Evolutionary conservation across 768 basidiomycete genomes (phyloP).

Genomic region (Trametes meyenii): DNA sequence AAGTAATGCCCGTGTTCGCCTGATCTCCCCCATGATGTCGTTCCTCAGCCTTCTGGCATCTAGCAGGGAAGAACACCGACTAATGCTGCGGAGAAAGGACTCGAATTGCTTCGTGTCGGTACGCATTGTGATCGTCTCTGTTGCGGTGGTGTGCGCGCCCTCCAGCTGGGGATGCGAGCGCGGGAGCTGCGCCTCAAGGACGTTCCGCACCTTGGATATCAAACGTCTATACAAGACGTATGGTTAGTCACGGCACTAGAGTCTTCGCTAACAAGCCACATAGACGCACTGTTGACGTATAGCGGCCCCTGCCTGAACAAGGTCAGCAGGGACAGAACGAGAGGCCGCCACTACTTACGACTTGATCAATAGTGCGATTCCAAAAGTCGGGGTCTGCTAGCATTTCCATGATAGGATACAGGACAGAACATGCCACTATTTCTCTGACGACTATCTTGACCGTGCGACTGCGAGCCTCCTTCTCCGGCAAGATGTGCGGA

Average conservation of each 20-base stretch:
- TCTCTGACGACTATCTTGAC: slow-evolving; percentile 79
- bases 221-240: slow-evolving; percentile 60
- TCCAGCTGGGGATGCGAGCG: slow-evolving; percentile 48
- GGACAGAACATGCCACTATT: slow-evolving; percentile 76
- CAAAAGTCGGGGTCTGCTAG: slow-evolving; percentile 95
- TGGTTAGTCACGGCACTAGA: not conserved
- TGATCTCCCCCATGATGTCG: slow-evolving; percentile 89
- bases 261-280: slow-evolving; percentile 33
- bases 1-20: slow-evolving; percentile 73
- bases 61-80: slow-evolving; percentile 75
- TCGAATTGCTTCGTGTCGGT: slow-evolving; percentile 88
- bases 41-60: slow-evolving; percentile 92
- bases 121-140: slow-evolving; percentile 78
- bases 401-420: slow-evolving; percentile 92
- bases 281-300: slow-evolving; percentile 70
- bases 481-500: slow-evolving; percentile 72
- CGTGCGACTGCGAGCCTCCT: slow-evolving; percentile 70
- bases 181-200: slow-evolving; percentile 79
- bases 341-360: slow-evolving; percentile 56
- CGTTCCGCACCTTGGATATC: slow-evolving; percentile 85
- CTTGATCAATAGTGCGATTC: slow-evolving; percentile 91
- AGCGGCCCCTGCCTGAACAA: slow-evolving; percentile 59
- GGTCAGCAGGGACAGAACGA: slow-evolving; percentile 12
- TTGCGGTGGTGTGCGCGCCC: slow-evolving; percentile 45
- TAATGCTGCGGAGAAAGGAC: slow-evolving; percentile 86